Base-by-base conservation (phyloP, 78 protist genomes). In the Emiliania huxleyi region DNA sequence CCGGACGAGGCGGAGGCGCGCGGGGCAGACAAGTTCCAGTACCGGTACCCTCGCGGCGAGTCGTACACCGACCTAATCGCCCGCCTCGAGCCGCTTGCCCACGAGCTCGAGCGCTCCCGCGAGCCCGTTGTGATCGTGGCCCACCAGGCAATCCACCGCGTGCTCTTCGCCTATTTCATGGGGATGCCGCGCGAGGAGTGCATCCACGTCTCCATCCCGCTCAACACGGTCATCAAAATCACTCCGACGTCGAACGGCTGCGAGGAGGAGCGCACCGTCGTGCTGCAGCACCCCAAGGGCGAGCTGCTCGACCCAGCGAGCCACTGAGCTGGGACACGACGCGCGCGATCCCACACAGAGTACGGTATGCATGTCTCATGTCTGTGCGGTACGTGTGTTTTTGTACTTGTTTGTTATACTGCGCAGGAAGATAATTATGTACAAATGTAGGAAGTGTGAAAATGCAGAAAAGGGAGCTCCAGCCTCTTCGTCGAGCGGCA, bases 31-130 rank as follows among this genome's bases (percentile, higher is more conserved):
- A 98, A 98, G 91, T 48, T 48, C 11, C 23, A 48, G 55, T 48
- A 48, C 55, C 4, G 99, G 35, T 98, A 98, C 69, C 99, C 99
- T 2, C 71, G 97, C 3, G 99, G 98, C 33, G 99, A 98, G 96
- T 87, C 95, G 29, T 98, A 98, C 93, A 90, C 84, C 35, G 99
- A 98, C 88, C 90, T 75, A 8, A 18, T 75, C 85, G 43, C 85
- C 1, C 85, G 85, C 21, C 85, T 75, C 25, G 85, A 75, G 19
- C 85, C 85, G 26, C 77, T 96, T 38, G 62, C 97, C 37, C 85
- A 97, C 81, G 98, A 97, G 69, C 91, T 98, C 87, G 98, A 98
- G 91, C 90, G 98, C 49, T 45, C 85, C 2, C 91, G 93, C 42
- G 71, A 69, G 2, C 96, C 96, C 1, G 94, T 98, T 2, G 48